These are phyloP conservation scores for Solanum habrochaites DNA, from an alignment of 257 asterid species.

Conservation along the genomic window DNA sequence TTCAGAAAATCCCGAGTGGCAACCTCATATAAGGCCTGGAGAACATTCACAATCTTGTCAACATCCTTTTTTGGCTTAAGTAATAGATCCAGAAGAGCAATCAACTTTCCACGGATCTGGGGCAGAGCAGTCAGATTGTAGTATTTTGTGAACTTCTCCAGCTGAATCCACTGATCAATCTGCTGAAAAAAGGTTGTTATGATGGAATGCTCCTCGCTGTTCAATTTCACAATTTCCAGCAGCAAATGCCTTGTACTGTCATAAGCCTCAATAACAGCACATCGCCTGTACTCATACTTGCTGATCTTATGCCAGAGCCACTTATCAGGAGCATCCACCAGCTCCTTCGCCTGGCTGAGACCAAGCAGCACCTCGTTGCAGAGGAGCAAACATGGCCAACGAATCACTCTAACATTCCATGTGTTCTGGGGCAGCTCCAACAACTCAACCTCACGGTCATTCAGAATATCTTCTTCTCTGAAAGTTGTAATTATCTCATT, in stretches of 20 bases:
- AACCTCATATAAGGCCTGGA: constrained; percentile 93
- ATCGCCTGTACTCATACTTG: constrained; percentile 89
- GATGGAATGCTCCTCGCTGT: constrained; percentile 80
- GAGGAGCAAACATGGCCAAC: constrained; percentile 96
- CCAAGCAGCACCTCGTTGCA: constrained; percentile 89
- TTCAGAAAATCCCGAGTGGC: constrained; percentile 81
- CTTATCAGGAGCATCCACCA: constrained; percentile 93
- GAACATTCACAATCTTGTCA: constrained; percentile 78
- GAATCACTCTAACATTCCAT: constrained; percentile 90
- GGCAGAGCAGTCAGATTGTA: constrained; percentile 58
- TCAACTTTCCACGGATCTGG: constrained; percentile 65
- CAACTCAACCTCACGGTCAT: constrained; percentile 86
- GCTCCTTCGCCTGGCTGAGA: constrained; percentile 91
- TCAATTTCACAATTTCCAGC: constrained; percentile 55
- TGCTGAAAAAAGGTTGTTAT: constrained; percentile 75
- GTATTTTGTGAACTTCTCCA: constrained; percentile 77
- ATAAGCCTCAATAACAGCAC: constrained; percentile 87
- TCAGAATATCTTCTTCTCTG: constrained; percentile 90
- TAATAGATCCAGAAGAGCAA: constrained; percentile 54
- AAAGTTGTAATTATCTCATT: constrained; percentile 75
- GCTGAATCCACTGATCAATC: constrained; percentile 64
- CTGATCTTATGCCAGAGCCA: constrained; percentile 92
- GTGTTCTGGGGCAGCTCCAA: constrained; percentile 89
- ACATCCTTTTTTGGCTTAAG: constrained; percentile 56
- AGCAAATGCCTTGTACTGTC: constrained; percentile 68